A percentile compares a stretch with the other conserved stretches of the same genome.
phyloP scores from a whole-genome alignment of 495 filamentous ascomycete species.

The Penicillium lagena region DNA sequence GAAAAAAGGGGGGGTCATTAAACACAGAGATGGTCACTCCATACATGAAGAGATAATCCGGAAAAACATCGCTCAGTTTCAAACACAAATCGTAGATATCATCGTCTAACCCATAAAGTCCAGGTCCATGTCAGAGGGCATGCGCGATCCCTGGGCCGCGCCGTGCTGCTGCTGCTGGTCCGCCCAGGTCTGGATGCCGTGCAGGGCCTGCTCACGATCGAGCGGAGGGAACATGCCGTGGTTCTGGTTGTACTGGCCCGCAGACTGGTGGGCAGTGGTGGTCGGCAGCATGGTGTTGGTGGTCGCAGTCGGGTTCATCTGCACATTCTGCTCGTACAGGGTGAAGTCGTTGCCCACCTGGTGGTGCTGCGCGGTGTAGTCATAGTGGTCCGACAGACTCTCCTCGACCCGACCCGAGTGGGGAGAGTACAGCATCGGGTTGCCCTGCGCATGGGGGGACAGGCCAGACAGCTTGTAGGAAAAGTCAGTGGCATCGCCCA shows the following conservation, averaged over 20 bases:
- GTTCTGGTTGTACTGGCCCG: slow-evolving; percentile 3
- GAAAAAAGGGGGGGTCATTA: no score
- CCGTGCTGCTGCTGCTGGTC: slow-evolving; percentile 9
- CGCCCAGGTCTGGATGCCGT: slow-evolving; percentile 10
- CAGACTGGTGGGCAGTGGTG: slow-evolving; percentile 2
- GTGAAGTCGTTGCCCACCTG: slow-evolving; percentile 40
- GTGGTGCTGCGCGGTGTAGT: slow-evolving; percentile 23
- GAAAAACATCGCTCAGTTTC: no score
- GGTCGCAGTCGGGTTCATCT: background rate
- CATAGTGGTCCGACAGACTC: slow-evolving; percentile 35
- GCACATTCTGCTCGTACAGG: slow-evolving; percentile 21
- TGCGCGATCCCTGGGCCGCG: background rate
- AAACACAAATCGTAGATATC: background rate
- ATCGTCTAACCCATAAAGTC: slow-evolving; percentile 10
- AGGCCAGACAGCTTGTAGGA: slow-evolving; percentile 39
- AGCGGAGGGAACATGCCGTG: slow-evolving; percentile 20
- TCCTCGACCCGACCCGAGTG: slow-evolving; percentile 32
- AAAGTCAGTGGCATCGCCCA: background rate
- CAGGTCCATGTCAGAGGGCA: slow-evolving; percentile 10
- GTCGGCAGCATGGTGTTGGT: background rate
- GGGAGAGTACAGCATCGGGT: slow-evolving; percentile 59
- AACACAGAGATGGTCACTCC: no score
- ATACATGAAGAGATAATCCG: no score
- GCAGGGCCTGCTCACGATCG: slow-evolving; percentile 5
- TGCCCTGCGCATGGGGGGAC: slow-evolving; percentile 56